Evolutionary conservation across 805 yeast genomes (phyloP), one percentile per base, ranked within the genome.

Genomic region (Kluyveromyces siamensis): DNA sequence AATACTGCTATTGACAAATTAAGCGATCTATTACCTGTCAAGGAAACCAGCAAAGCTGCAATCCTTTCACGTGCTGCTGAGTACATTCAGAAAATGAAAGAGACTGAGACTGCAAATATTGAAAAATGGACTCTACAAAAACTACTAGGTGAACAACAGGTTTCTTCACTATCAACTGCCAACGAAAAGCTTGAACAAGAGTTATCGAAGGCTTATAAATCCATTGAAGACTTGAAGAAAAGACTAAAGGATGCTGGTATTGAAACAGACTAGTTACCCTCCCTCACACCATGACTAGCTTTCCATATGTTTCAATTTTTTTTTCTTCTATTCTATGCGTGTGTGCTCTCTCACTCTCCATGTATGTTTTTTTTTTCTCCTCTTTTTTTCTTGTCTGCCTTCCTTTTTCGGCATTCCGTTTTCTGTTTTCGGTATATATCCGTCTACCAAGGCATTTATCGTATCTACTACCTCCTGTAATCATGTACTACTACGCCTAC

Each of bases 101-200:
- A 87, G 59, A 87, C 87, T 59, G 97, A 90, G 68, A 83, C 80
- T 67, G 82, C 84, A 59, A 86, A 87, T 63, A 83, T 88, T 59
- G 96, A 91, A 68, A 91, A 93, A 71, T 87, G 95, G 87, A 90
- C 97, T 6, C 74, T 91, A 61, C 97, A 91, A 67, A 91, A 91
- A 70, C 75, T 93, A 53, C 75, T 89, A 54, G 84, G 91, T 37
- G 97, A 90, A 66, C 98, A 91, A 69, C 89, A 91, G 11, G 84
- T 89, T 46, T 79, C 84, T 53, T 96, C 90, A 67, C 76, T 91
- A 56, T 79, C 86, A 47, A 81, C 86, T 40, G 80, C 89, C 13
- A 91, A 90, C 70, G 96, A 88, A 60, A 85, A 87, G 68, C 76
- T 91, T 65, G 89, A 88, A 70, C 77, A 75, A 48, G 97, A 90